phyloP scores from a whole-genome alignment of 78 protist genomes.

The Speleostelium caveatum region DNA sequence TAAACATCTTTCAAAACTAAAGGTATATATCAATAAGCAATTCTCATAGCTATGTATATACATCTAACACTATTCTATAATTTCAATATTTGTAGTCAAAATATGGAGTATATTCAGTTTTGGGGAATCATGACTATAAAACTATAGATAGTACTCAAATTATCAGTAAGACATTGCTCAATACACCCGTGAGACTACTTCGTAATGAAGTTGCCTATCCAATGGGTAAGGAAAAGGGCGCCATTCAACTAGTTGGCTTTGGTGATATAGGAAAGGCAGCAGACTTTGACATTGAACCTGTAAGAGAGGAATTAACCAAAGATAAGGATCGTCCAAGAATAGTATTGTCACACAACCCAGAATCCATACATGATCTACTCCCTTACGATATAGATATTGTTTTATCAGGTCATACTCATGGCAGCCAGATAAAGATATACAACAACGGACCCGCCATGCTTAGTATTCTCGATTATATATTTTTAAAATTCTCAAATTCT shows the following conservation, averaged over 20 bases:
- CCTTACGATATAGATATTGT: constrained; percentile 13
- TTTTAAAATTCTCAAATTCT: constrained; percentile 7
- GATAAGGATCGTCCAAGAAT: background rate
- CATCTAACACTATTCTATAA: too few species aligned
- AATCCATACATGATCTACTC: constrained; percentile 3
- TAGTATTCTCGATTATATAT: constrained; percentile 2
- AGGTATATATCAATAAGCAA: background rate
- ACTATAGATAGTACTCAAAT: constrained; percentile 20
- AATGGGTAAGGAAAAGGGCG: constrained; percentile 22
- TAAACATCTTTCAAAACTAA: constrained; percentile 48
- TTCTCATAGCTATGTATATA: too few species aligned
- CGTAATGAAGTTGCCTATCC: constrained; percentile 51
- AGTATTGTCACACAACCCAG: constrained; percentile 66
- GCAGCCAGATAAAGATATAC: constrained; percentile 45
- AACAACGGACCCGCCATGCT: constrained; percentile 20
- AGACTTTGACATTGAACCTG: background rate
- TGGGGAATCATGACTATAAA: constrained; percentile 76
- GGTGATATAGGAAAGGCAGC: constrained; percentile 20
- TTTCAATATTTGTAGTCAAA: too few species aligned
- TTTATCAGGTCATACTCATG: constrained; percentile 67
- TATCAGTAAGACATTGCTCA: constrained; percentile 16
- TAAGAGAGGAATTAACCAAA: background rate
- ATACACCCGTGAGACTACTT: constrained; percentile 19
- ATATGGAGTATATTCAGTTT: constrained; percentile 47
- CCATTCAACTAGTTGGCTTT: constrained; percentile 41